Percentiles rank a stretch among this genome's conserved stretches.
Evolutionary conservation across 495 filamentous ascomycete species (phyloP).

Genomic region (Neurospora sp.): DNA sequence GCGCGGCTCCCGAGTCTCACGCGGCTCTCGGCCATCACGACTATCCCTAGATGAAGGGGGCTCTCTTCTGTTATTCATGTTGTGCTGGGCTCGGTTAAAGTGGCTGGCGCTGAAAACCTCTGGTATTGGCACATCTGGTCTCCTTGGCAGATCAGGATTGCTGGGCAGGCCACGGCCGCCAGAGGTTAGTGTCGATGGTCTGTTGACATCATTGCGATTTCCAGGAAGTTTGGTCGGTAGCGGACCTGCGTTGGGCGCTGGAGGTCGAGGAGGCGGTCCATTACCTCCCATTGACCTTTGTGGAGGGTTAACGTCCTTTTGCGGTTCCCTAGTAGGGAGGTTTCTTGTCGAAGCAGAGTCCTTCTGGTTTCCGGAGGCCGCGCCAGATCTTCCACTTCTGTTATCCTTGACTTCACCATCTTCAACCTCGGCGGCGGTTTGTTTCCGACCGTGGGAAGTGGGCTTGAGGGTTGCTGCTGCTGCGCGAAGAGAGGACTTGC

Average conservation of each 20-base stretch:
- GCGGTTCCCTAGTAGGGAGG: slow-evolving; percentile 8
- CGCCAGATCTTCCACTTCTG: slow-evolving; percentile 24
- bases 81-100: slow-evolving; percentile 24
- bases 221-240: slow-evolving; percentile 3
- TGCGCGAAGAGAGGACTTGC: slow-evolving; percentile 22
- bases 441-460: slow-evolving; percentile 17
- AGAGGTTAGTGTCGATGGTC: slow-evolving; percentile 25
- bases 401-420: slow-evolving; percentile 71
- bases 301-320: slow-evolving; percentile 4
- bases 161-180: slow-evolving; percentile 23
- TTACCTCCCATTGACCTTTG: slow-evolving; percentile 1
- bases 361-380: slow-evolving; percentile 15
- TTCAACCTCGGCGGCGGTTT: slow-evolving; percentile 50
- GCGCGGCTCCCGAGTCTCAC: slow-evolving; percentile 28
- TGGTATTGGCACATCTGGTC: slow-evolving; percentile 34
- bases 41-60: slow-evolving; percentile 11
- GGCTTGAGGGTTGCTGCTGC: slow-evolving; percentile 40
- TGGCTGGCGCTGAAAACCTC: slow-evolving; percentile 26
- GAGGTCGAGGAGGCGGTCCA: not conserved
- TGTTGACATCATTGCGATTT: slow-evolving; percentile 21
- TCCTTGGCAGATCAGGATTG: slow-evolving; percentile 30
- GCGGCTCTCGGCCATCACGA: slow-evolving; percentile 25
- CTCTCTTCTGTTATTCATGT: slow-evolving; percentile 18
- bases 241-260: slow-evolving; percentile 8
- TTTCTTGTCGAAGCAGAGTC: slow-evolving; percentile 3